These are phyloP conservation scores for Durotheca rogersii DNA, from an alignment of 495 filamentous ascomycete genomes.

Conservation along the genomic window DNA sequence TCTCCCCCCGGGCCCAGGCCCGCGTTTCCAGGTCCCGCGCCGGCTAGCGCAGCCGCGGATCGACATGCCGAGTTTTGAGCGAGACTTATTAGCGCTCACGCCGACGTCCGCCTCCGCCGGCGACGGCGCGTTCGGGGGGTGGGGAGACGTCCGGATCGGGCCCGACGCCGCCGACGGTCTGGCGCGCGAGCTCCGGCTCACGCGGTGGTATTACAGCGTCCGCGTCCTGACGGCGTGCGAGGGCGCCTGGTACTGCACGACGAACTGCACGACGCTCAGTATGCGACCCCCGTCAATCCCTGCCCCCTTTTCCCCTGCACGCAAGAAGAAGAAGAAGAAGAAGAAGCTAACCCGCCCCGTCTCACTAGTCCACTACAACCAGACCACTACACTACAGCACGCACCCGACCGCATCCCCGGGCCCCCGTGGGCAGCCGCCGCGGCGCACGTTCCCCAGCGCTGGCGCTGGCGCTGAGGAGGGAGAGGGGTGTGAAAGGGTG, in stretches of 20 bases:
- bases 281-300: too few relatives aligned
- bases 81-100: conserved; percentile 42
- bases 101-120: conserved; percentile 22
- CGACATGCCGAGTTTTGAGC: conserved; percentile 63
- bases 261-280: conserved; percentile 63
- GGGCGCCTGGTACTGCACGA: conserved; percentile 54
- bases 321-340: too few relatives aligned
- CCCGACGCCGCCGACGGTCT: conserved; percentile 47
- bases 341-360: too few relatives aligned
- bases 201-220: conserved; percentile 74
- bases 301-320: too few relatives aligned
- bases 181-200: conserved; percentile 53
- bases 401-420: too few relatives aligned
- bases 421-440: too few relatives aligned
- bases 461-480: too few relatives aligned
- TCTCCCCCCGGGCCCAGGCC: conserved; percentile 13
- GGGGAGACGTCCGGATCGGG: conserved; percentile 26
- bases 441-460: too few relatives aligned
- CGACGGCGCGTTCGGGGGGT: conserved; percentile 10
- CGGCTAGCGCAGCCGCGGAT: conserved; percentile 43
- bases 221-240: conserved; percentile 71
- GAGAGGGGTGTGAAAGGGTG: too few relatives aligned
- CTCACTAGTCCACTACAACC: too few relatives aligned
- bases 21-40: too few relatives aligned
- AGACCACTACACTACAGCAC: too few relatives aligned